Evolutionary conservation across 2,329 filamentous ascomycete species (phyloP), one percentile per base, ranked within the genome.

Genomic region (Penicillium sclerotiorum): DNA sequence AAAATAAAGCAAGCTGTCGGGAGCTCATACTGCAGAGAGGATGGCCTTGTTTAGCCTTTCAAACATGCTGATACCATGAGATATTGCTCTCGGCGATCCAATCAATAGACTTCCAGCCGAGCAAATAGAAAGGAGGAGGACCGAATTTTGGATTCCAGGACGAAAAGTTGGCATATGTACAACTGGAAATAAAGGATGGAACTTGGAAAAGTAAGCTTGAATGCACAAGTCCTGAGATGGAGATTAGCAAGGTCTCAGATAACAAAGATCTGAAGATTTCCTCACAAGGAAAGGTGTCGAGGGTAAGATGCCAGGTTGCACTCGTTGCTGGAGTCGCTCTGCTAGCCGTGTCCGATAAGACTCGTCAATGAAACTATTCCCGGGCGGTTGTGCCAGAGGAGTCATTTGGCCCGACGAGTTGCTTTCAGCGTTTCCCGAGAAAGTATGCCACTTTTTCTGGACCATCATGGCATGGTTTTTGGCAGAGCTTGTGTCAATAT

Each of bases 21-120:
- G 22, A 13, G 8, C 32, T 40, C 49, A n/a, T 45, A 53, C 53
- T 11, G 50, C 50, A 33, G 54, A 46, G n/a, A 63, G 36, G 15
- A 56, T 56, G 28, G 61, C 59, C 43, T 64, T 64, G 36, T 64
- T 56, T 2, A 62, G 47, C 30, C 54, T 44, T 39, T 64, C 61
- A 42, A 62, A 63, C 40, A 64, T 60, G 46, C 55, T 62, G 9
- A 49, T 54, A 0, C 60, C 60, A 20, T 56, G 54, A 5, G 51
- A 47, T 11, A 50, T 45, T 7, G 60, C 59, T 15, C 40, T 21
- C 3, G 45, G 33, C 1, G 61, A 62, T 7, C 59, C 61, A 6
- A 64, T 30, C 18, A 59, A 58, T 1, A 64, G 40, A 41, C 57
- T 60, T 1, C 60, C 61, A 13, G 53, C 52, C 4, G 60, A 61